Conservation (phyloP, 2,329 filamentous ascomycete genomes). For the Ceratocystis albifundus region DNA sequence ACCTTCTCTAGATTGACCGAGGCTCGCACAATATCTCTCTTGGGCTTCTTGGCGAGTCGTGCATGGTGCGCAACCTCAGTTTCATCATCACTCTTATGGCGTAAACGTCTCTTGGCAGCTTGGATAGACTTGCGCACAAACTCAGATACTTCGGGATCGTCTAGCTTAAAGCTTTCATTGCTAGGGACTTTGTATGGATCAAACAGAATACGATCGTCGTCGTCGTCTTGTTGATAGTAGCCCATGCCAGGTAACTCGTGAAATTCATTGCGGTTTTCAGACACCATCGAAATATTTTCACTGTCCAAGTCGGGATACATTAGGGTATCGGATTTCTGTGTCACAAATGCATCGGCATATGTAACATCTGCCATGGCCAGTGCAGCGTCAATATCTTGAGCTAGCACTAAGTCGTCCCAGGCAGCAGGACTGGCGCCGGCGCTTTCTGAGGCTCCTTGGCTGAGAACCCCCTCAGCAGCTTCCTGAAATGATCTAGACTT, state of each 20-base stretch:
- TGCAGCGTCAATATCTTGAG: not conserved
- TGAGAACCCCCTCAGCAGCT: conserved; percentile 28
- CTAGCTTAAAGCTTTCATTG: conserved; percentile 34
- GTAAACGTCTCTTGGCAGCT: conserved; percentile 42
- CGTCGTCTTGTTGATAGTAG: conserved; percentile 49
- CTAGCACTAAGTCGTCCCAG: not conserved
- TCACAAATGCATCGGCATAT: conserved; percentile 1
- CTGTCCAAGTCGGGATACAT: conserved; percentile 42
- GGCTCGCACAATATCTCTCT: not conserved
- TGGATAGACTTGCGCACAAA: conserved; percentile 45
- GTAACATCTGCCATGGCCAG: not conserved
- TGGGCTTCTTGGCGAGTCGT: conserved; percentile 1
- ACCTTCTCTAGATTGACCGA: not conserved
- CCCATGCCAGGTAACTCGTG: conserved; percentile 40
- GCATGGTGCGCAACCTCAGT: conserved; percentile 41
- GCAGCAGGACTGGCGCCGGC: not conserved
- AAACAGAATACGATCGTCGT: conserved; percentile 47
- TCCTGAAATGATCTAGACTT: conserved; percentile 29
- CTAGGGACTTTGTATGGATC: conserved; percentile 46
- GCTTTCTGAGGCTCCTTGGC: not conserved
- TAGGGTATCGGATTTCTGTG: not conserved
- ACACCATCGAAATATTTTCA: conserved; percentile 30
- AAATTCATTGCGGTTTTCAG: conserved; percentile 31
- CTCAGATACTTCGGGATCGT: conserved; percentile 41
- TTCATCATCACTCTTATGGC: conserved; percentile 39